Conservation (phyloP, 2,329 filamentous ascomycete species). For the Penicillium sp. region DNA sequence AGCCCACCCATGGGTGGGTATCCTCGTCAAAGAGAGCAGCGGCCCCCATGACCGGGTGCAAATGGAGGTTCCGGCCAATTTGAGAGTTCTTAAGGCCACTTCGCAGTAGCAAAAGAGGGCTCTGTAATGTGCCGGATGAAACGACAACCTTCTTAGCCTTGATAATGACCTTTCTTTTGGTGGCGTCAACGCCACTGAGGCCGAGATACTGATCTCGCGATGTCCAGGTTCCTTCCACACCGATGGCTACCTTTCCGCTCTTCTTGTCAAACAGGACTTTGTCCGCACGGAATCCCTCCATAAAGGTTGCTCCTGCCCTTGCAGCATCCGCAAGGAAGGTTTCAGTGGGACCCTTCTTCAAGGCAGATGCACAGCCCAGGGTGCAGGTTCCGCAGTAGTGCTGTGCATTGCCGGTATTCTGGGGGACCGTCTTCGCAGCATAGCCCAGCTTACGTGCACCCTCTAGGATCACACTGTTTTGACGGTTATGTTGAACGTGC, state of each 20-base stretch:
- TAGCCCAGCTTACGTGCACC: slow-evolving; percentile 74
- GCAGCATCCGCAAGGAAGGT: slow-evolving; percentile 80
- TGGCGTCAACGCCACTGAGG: slow-evolving; percentile 52
- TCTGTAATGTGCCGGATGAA: slow-evolving; percentile 74
- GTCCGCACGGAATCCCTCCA: slow-evolving; percentile 77
- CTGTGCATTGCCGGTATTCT: slow-evolving; percentile 72
- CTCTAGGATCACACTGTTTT: slow-evolving; percentile 72
- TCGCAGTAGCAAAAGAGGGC: slow-evolving; percentile 71
- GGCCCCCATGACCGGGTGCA: slow-evolving; percentile 66
- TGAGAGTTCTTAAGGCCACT: slow-evolving; percentile 81
- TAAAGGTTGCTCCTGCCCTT: slow-evolving; percentile 73
- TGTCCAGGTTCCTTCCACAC: slow-evolving; percentile 74
- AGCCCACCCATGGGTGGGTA: slow-evolving; percentile 71
- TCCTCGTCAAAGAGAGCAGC: slow-evolving; percentile 68
- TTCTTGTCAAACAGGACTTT: slow-evolving; percentile 62
- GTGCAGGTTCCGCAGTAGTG: slow-evolving; percentile 74
- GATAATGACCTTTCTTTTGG: slow-evolving; percentile 66
- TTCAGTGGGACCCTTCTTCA: slow-evolving; percentile 77
- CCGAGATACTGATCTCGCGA: slow-evolving; percentile 66
- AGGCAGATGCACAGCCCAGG: slow-evolving; percentile 61
- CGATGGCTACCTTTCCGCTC: slow-evolving; percentile 61
- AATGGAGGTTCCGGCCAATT: slow-evolving; percentile 76
- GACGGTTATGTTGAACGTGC: slow-evolving; percentile 69
- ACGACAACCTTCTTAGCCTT: slow-evolving; percentile 79
- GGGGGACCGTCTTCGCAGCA: slow-evolving; percentile 67